Evolutionary conservation across 345 rosid genomes (phyloP).

Genomic region (Arabidopsis thaliana): TAIR10.1 NC_003071.7:17587001-17587500

Average conservation of each 20-base stretch:
- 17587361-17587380: constrained; percentile 41
- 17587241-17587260: constrained; percentile 40
- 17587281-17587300: constrained; percentile 36
- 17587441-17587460: constrained; percentile 30
- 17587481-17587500: constrained; percentile 31
- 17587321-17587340: constrained; percentile 34
- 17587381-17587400: constrained; percentile 52
- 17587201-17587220: constrained; percentile 34
- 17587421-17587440: constrained; percentile 22
- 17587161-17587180: constrained; percentile 42
- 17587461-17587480: constrained; percentile 44
- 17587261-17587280: constrained; percentile 39
- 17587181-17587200: constrained; percentile 29
- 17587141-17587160: constrained; percentile 19
- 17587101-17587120: constrained; percentile 41
- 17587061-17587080: constrained; percentile 46
- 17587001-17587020: constrained; percentile 4
- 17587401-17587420: constrained; percentile 46
- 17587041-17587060: constrained; percentile 33
- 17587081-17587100: constrained; percentile 48
- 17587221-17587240: neutral
- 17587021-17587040: constrained; percentile 24
- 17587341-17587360: constrained; percentile 25
- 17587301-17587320: constrained; percentile 11
- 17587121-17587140: constrained; percentile 37